A percentile compares a stretch with the other conserved stretches of the same genome.
phyloP scores from a whole-genome alignment of 1,139 yeast species.

The Magnusiomyces suaveolens region DNA sequence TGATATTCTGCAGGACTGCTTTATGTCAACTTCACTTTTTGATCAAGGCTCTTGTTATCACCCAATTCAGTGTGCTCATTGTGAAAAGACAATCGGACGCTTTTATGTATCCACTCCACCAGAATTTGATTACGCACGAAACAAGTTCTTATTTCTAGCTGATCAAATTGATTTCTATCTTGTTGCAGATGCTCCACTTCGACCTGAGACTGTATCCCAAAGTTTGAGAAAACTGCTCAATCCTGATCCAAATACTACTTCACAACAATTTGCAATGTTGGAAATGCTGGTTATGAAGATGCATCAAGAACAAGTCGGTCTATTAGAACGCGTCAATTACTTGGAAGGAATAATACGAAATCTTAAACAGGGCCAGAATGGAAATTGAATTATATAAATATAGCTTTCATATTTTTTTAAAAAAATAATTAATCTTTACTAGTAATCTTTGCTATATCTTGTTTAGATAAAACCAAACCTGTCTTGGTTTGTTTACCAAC shows the following conservation, averaged over 20 bases:
- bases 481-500: constrained; percentile 75
- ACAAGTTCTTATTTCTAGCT: constrained; percentile 6
- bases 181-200: constrained; percentile 2
- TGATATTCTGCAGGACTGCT: not conserved
- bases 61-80: constrained; percentile 6
- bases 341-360: not conserved
- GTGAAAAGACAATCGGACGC: constrained; percentile 7
- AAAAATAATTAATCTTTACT: constrained; percentile 5
- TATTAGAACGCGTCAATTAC: not conserved
- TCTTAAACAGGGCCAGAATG: not conserved
- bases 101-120: constrained; percentile 10
- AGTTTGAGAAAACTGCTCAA: constrained; percentile 6
- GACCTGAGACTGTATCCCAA: constrained; percentile 1
- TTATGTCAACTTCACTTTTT: not conserved
- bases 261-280: constrained; percentile 12
- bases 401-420: not conserved
- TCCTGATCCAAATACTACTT: constrained; percentile 7
- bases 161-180: constrained; percentile 8
- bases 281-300: constrained; percentile 9
- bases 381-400: not conserved
- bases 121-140: constrained; percentile 13
- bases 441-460: constrained; percentile 44
- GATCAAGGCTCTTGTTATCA: constrained; percentile 10
- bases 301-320: not conserved
- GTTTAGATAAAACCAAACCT: constrained; percentile 65